These are phyloP conservation scores for Tephrocybe sp. DNA, from an alignment of 768 basidiomycete genomes.

Conservation along the genomic window DNA sequence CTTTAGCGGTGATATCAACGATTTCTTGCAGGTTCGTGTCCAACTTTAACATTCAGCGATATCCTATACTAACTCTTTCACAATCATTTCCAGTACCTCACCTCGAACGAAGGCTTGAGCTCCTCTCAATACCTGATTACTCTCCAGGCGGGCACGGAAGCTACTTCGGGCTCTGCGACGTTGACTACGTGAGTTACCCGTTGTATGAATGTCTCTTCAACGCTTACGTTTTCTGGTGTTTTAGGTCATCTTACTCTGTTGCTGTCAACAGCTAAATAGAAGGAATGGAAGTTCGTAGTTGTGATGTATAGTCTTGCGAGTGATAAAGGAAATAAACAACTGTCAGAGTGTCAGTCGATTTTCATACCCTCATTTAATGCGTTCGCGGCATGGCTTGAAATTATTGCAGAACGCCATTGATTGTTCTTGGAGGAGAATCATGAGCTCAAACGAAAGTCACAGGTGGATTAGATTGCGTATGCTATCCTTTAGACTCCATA, in stretches of 20 bases:
- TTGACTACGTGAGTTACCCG: slow-evolving; percentile 44
- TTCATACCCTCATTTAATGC: too few relatives aligned
- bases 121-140: slow-evolving; percentile 54
- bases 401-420: too few relatives aligned
- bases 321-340: too few relatives aligned
- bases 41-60: too few relatives aligned
- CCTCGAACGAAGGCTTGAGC: slow-evolving; percentile 38
- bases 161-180: slow-evolving; percentile 52
- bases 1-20: slow-evolving; percentile 52
- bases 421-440: too few relatives aligned
- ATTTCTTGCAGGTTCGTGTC: slow-evolving; percentile 42
- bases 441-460: too few relatives aligned
- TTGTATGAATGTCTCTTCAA: neutral
- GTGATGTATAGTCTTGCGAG: too few relatives aligned
- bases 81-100: slow-evolving; percentile 41
- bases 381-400: too few relatives aligned
- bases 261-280: neutral
- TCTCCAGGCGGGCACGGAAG: slow-evolving; percentile 62
- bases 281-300: too few relatives aligned
- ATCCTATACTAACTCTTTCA: neutral
- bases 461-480: too few relatives aligned
- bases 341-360: too few relatives aligned
- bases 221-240: neutral
- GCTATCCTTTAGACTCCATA: slow-evolving; percentile 36
- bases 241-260: neutral